These are phyloP conservation scores for Calonectria henricotiae DNA, from an alignment of 2,329 filamentous ascomycete species.

Conservation along the genomic window DNA sequence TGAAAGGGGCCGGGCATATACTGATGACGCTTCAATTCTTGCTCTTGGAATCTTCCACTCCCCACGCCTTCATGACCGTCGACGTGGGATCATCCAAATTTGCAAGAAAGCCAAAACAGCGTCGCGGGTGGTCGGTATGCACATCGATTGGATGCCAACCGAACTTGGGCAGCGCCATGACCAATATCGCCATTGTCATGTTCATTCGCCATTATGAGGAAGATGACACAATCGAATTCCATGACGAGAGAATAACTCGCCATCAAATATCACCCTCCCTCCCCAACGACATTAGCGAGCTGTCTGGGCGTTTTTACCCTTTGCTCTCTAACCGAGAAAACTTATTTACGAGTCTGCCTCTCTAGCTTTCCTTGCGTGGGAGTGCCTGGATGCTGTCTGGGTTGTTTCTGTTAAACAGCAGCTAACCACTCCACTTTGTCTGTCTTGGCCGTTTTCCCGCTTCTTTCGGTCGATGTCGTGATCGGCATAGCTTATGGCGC, in stretches of 20 bases:
- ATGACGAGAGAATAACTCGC: slow-evolving; percentile 34
- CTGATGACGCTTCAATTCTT: neutral
- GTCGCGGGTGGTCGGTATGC: slow-evolving; percentile 29
- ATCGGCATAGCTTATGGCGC: slow-evolving; percentile 48
- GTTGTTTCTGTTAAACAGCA: neutral
- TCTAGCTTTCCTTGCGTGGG: neutral
- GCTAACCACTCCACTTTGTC: slow-evolving; percentile 43
- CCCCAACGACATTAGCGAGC: neutral
- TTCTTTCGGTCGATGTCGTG: slow-evolving; percentile 48
- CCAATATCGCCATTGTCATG: slow-evolving; percentile 36
- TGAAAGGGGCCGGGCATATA: too few species aligned
- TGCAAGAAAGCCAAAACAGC: slow-evolving; percentile 5
- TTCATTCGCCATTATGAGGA: slow-evolving; percentile 40
- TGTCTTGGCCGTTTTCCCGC: slow-evolving; percentile 38
- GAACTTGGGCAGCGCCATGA: slow-evolving; percentile 28
- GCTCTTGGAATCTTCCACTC: neutral
- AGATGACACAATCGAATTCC: slow-evolving; percentile 45
- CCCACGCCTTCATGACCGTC: slow-evolving; percentile 1
- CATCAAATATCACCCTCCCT: slow-evolving; percentile 23
- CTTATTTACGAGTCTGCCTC: slow-evolving; percentile 34
- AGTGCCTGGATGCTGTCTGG: neutral
- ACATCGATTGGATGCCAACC: slow-evolving; percentile 36
- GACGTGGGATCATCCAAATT: slow-evolving; percentile 2
- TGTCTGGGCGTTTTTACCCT: slow-evolving; percentile 9
- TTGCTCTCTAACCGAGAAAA: slow-evolving; percentile 19